Evolutionary conservation across 768 basidiomycete genomes (phyloP).

Genomic region (Candolleomyces eurysporus): DNA sequence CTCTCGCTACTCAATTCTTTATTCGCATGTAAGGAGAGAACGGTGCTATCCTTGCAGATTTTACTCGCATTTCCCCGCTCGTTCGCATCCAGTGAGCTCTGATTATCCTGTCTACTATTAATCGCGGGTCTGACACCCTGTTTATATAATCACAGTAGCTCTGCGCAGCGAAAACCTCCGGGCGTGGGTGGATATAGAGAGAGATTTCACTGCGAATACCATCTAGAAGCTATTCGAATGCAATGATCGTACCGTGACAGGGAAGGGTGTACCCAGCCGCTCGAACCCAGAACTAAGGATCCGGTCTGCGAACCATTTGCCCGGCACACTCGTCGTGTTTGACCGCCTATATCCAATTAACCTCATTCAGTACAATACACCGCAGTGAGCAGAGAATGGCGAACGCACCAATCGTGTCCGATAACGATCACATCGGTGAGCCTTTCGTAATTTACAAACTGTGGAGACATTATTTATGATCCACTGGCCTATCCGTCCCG

Average conservation of each 20-base stretch:
- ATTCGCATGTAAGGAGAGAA: slow-evolving; percentile 92
- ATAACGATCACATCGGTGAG: slow-evolving; percentile 35
- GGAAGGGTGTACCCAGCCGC: slow-evolving; percentile 32
- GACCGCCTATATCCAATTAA: slow-evolving; percentile 39
- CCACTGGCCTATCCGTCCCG: slow-evolving; percentile 43
- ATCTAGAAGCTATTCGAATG: slow-evolving; percentile 44
- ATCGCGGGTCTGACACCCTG: slow-evolving; percentile 8
- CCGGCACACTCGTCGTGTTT: slow-evolving; percentile 31
- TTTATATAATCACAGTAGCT: slow-evolving; percentile 68
- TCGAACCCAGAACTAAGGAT: slow-evolving; percentile 40
- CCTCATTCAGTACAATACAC: not conserved
- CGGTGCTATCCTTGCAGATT: slow-evolving; percentile 73
- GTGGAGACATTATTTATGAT: slow-evolving; percentile 34
- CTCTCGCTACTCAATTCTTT: slow-evolving; percentile 81
- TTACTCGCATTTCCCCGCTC: slow-evolving; percentile 72
- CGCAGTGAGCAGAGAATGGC: not conserved
- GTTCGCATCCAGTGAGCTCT: slow-evolving; percentile 78
- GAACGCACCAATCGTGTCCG: slow-evolving; percentile 42
- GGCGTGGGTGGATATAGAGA: slow-evolving; percentile 82
- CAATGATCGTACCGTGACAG: slow-evolving; percentile 11
- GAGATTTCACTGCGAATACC: slow-evolving; percentile 79
- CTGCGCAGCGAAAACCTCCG: slow-evolving; percentile 71
- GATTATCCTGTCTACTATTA: not conserved
- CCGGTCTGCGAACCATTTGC: slow-evolving; percentile 36
- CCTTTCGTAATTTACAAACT: slow-evolving; percentile 36